Conservation (phyloP, 495 filamentous ascomycete species). For the Choiromyces venosus region DNA sequence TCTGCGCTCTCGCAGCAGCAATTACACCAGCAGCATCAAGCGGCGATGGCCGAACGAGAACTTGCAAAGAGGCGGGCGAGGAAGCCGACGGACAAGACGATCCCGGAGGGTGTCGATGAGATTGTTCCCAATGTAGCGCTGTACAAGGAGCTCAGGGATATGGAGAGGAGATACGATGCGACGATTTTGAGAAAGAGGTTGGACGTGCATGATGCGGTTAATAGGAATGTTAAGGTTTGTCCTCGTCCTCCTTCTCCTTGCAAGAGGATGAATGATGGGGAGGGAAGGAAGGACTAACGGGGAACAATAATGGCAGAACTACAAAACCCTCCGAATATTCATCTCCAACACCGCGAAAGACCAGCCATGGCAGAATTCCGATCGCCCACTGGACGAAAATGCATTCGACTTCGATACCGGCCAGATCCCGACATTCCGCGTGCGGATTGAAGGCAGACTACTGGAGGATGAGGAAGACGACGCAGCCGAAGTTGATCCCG, state of each 20-base stretch:
- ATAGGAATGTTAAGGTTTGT: constrained; percentile 64
- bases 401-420: constrained; percentile 69
- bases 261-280: constrained; percentile 2
- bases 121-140: constrained; percentile 75
- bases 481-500: constrained; percentile 58
- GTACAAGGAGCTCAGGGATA: constrained; percentile 74
- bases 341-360: constrained; percentile 92
- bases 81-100: constrained; percentile 88
- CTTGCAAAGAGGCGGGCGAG: constrained; percentile 67
- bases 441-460: constrained; percentile 89
- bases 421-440: constrained; percentile 67
- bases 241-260: background rate
- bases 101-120: constrained; percentile 83
- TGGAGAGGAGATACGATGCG: constrained; percentile 85
- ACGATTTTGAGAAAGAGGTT: constrained; percentile 91
- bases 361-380: constrained; percentile 80
- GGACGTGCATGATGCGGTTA: constrained; percentile 80
- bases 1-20: constrained; percentile 51
- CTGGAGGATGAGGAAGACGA: constrained; percentile 65
- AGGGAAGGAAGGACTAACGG: background rate
- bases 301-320: constrained; percentile 49
- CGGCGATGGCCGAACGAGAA: constrained; percentile 55
- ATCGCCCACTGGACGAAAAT: constrained; percentile 54
- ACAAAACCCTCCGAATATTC: constrained; percentile 85
- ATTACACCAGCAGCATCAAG: constrained; percentile 53